Evolutionary conservation across 306 rosid genomes (phyloP), one percentile per base, ranked within the genome.

Genomic region (Acacia acuminata): DNA sequence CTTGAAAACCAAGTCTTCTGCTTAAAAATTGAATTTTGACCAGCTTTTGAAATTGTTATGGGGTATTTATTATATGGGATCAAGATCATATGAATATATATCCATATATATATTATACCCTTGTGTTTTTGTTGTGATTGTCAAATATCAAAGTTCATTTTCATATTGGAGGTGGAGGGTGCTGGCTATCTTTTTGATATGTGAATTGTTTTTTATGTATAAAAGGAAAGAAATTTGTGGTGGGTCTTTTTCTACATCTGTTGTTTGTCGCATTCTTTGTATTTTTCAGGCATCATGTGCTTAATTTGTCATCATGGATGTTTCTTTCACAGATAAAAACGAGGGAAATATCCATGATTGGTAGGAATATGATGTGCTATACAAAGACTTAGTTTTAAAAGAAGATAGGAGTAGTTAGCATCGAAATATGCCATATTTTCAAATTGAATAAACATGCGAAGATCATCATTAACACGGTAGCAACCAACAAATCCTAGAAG

Each of bases 1-100:
- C 16, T 89, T 89, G 79, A 94, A 91, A 89, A 84, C 81, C 88
- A 92, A 91, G 67, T 51, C 85, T 80, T 69, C 86, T 42, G 79
- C 85, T 55, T 70, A 43, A 22, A 70, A 20, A 42, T 8, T n/a
- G 32, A 70, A 70, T 70, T 43, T 70, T 70, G 75, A 32, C 9
- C 22, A 27, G 4, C 38, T 36, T 22, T 10, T 58, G 32, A 58
- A 51, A 50, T 80, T 84, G 58, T 71, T 16, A 56, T 64, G 69
- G 65, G 66, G 65, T 65, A 44, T 38, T 38, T 84, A 71, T 63
- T 27, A 60, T 85, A 74, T 64, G 66, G 56, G 60, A 85, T 51
- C 32, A 3, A 22, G 24, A 22, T 58, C 75, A 38, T 24, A 61
- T 67, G 81, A 73, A 44, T 22, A 50, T 51, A 48, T 12, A 11